Base-by-base conservation (phyloP, 495 filamentous ascomycete genomes). In the Bathelium albidoporum region DNA sequence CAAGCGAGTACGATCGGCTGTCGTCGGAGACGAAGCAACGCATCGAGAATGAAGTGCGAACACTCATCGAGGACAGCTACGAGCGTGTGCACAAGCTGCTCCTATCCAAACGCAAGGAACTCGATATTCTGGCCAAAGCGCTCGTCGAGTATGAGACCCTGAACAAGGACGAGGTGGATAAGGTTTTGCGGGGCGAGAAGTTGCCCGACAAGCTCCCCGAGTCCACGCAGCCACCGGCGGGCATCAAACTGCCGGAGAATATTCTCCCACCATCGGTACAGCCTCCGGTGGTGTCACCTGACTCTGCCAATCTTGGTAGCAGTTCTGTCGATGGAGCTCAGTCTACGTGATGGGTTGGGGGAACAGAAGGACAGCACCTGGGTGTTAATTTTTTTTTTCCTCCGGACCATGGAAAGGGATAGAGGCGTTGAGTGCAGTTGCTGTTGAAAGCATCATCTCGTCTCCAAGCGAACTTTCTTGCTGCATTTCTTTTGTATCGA, bases 101-200 rank as follows among this genome's bases (percentile, higher is more conserved):
- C 34, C 79, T 78, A 0, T 77, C 80, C 39, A 88, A 87, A 70
- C 81, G 89, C 24, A 84, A 89, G 60, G 93, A 96, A 70, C 81
- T 98, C 11, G 93, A 97, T 65, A 74, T 87, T 22, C 76, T 98
- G 4, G 92, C 92, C 32, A 85, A 91, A 69, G 94, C 91, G 2
- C 77, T 98, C 14, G 84, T 98, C 29, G 87, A 97, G 77, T 97
- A 97, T 74, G 95, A 97, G 76, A 95, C 89, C 1, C 77, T 97
- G 26, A 88, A 85, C 66, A 87, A 86, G 71, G 87, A 88, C 28
- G 95, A 98, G 70, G 93, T 97, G 69, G 88, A 88, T 73, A 90
- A 87, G 77, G 88, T 96, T 1, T 80, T 97, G 29, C 80, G 80
- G 62, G 94, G 94, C 20, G 90, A 96, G 75, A 89, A 89, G 72